Base-by-base conservation (phyloP, 257 asterid species). In the Solanum arcanum region DNA sequence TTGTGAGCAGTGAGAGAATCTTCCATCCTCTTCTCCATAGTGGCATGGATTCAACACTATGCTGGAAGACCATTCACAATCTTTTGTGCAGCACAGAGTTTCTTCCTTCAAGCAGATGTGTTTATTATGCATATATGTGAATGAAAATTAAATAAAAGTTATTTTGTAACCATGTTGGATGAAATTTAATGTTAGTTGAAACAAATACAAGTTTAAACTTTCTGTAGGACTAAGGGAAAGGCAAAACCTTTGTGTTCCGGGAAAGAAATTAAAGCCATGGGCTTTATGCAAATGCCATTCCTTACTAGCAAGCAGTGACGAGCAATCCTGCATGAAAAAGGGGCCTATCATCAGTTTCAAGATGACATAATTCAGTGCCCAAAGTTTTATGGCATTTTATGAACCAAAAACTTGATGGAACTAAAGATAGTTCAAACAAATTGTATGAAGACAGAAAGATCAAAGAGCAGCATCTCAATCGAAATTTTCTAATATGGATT, bases 161-260 rank as follows among this genome's bases (percentile, higher is more conserved):
- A 74, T 12, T 80, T 29, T 81, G 20, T 11, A 81, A 81, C 39
- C 31, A 49, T 31, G 31, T 49, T 49, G 16, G 12, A 10, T 49
- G 46, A 81, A 31, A 81, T 80, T 47, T 46, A 46, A 47, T 80
- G 37, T 80, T 29, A 80, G 68, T 47, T 44, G 16, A 47, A 33
- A 47, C 85, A 81, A 6, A 31, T 49, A 35, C 85, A 29, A 69
- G 83, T 68, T 85, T 64, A 46, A 66, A 80, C n/a, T 80, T 29
- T 80, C 6, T 9, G 64, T 29, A 80, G 69, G 18, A 18, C 31
- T 16, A 25, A 35, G 86, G 42, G 83, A 33, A 72, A 49, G 81
- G 88, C 84, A 74, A n/a, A 88, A 96, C 99, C 99, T 96, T 84
- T 95, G 93, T 72, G 98, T 96, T 89, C 99, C 99, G 33, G 98